Percentiles rank a stretch among this genome's conserved stretches.
phyloP scores from a whole-genome alignment of 306 rosid species.

The Crotalaria pallida region DNA sequence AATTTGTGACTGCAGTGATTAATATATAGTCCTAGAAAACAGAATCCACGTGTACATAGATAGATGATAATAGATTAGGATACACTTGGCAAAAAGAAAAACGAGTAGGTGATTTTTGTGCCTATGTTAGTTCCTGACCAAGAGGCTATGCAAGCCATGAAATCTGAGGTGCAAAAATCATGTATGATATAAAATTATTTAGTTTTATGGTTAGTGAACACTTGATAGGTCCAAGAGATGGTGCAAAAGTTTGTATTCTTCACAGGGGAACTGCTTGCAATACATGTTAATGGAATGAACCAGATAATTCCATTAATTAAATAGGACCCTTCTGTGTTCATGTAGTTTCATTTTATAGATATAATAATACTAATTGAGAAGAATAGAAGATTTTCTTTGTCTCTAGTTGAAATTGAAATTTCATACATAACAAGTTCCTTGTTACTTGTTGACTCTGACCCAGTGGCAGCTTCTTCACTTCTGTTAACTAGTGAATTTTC shows the following conservation, averaged over 20 bases:
- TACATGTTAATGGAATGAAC: background rate
- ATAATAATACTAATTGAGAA: background rate
- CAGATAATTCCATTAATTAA: background rate
- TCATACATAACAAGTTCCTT: background rate
- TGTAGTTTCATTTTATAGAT: background rate
- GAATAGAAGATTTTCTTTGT: background rate
- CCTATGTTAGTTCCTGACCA: background rate
- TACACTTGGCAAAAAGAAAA: constrained; percentile 11
- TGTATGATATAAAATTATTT: background rate
- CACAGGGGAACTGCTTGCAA: background rate
- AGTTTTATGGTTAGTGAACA: background rate
- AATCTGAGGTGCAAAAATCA: constrained; percentile 4
- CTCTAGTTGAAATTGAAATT: constrained; percentile 1
- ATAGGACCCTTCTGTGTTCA: background rate
- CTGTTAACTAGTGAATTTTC: background rate
- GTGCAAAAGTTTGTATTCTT: background rate
- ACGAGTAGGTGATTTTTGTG: background rate
- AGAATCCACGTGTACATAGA: constrained; percentile 15
- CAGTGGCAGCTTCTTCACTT: background rate
- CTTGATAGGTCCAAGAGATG: background rate
- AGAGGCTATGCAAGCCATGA: background rate
- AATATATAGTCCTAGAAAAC: background rate
- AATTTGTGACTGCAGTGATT: background rate
- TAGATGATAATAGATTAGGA: constrained; percentile 27
- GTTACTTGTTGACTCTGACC: background rate